Evolutionary conservation across 2,329 filamentous ascomycete species (phyloP).

Genomic region (Allantophomopsis cytisporea): DNA sequence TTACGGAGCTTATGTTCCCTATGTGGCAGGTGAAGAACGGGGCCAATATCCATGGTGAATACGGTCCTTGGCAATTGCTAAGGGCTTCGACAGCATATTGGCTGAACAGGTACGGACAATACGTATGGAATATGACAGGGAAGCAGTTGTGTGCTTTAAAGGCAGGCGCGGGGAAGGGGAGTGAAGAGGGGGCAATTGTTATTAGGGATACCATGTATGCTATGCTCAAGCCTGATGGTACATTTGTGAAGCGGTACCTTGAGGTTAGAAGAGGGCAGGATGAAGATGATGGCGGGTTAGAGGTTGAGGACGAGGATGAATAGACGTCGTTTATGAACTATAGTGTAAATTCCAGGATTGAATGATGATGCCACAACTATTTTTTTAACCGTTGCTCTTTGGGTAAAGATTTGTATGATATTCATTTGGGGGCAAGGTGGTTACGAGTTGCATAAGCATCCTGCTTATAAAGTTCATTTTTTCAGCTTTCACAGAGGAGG

Average conservation of each 20-base stretch:
- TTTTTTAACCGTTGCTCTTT: too few species aligned
- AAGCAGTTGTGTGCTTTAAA: slow-evolving; percentile 15
- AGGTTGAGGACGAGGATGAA: not conserved
- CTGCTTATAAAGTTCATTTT: too few species aligned
- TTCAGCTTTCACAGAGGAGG: too few species aligned
- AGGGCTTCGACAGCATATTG: slow-evolving; percentile 24
- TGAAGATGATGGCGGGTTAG: not conserved
- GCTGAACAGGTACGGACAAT: not conserved
- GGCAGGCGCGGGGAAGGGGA: slow-evolving; percentile 1
- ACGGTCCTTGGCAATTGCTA: slow-evolving; percentile 26
- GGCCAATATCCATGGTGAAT: slow-evolving; percentile 1
- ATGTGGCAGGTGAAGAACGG: too few species aligned
- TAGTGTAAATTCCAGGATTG: too few species aligned
- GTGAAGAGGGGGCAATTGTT: not conserved
- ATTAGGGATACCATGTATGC: slow-evolving; percentile 8
- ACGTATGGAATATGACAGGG: slow-evolving; percentile 17
- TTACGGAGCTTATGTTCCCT: not conserved
- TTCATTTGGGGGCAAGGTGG: too few species aligned
- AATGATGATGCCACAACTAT: too few species aligned
- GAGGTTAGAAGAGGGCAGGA: not conserved
- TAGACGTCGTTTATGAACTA: too few species aligned
- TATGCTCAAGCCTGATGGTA: slow-evolving; percentile 7
- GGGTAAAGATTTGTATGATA: too few species aligned
- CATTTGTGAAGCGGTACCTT: slow-evolving; percentile 4
- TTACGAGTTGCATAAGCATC: too few species aligned